Evolutionary conservation across 2,329 filamentous ascomycete species (phyloP).

Genomic region (Chaetomiaceae sp.): DNA sequence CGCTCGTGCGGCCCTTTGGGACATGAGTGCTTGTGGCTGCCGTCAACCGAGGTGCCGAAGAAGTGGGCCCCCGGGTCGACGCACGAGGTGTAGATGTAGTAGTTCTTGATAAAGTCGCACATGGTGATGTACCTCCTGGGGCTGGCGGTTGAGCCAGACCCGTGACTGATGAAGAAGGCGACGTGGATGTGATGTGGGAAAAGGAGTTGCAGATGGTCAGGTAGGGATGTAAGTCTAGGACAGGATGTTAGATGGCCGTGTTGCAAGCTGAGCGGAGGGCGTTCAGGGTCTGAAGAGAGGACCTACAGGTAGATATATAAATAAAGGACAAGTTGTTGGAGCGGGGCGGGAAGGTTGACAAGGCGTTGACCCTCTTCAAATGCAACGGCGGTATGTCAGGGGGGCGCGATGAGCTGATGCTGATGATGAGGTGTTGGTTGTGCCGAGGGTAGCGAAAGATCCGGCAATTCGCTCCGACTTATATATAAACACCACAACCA

Average conservation of each 20-base stretch:
- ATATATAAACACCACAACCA: slow-evolving; percentile 20
- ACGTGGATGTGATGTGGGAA: neutral
- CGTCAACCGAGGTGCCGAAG: slow-evolving; percentile 64
- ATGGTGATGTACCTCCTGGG: slow-evolving; percentile 29
- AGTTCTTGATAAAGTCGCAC: slow-evolving; percentile 68
- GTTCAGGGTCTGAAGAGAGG: neutral
- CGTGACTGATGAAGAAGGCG: too few relatives aligned
- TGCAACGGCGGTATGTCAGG: slow-evolving; percentile 18
- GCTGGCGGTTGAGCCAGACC: too few relatives aligned
- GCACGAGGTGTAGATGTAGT: slow-evolving; percentile 70
- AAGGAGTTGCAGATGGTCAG: neutral
- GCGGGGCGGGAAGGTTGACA: slow-evolving; percentile 5
- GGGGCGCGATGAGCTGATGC: slow-evolving; percentile 2
- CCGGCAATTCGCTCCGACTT: slow-evolving; percentile 15
- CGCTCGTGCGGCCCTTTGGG: slow-evolving; percentile 64
- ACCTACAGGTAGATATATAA: slow-evolving; percentile 13
- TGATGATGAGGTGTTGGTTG: slow-evolving; percentile 12
- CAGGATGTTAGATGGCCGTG: neutral
- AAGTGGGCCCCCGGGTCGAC: slow-evolving; percentile 65
- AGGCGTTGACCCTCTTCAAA: slow-evolving; percentile 14
- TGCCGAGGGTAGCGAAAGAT: slow-evolving; percentile 5
- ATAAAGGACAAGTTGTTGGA: neutral
- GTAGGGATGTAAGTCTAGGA: neutral
- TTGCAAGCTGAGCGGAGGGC: neutral
- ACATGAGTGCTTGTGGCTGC: slow-evolving; percentile 55